These are phyloP conservation scores for Neurospora cerealis DNA, from an alignment of 495 filamentous ascomycete genomes.

Conservation along the genomic window DNA sequence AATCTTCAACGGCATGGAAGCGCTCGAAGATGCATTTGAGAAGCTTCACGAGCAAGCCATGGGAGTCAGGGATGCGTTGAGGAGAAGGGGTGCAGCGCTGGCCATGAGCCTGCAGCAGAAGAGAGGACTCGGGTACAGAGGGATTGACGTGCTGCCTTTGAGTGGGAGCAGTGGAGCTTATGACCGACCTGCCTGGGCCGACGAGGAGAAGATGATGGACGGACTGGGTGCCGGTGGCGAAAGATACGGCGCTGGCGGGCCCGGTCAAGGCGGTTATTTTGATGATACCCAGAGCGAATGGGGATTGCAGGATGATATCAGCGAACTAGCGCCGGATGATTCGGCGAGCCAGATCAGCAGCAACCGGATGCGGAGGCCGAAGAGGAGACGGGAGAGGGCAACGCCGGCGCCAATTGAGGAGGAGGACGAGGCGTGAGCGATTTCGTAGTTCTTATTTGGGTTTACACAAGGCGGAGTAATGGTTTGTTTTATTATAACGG, in stretches of 20 bases:
- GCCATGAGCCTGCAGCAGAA: conserved; percentile 68
- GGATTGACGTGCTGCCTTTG: conserved; percentile 36
- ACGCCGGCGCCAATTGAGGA: conserved; percentile 83
- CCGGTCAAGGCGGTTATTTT: conserved; percentile 33
- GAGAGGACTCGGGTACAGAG: conserved; percentile 30
- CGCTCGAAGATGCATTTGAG: conserved; percentile 91
- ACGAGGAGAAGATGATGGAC: conserved; percentile 38
- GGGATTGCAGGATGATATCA: conserved; percentile 53
- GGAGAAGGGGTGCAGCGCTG: conserved; percentile 70
- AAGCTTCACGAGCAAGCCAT: conserved; percentile 80
- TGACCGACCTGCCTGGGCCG: conserved; percentile 36
- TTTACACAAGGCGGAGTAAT: background rate
- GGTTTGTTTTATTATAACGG: background rate
- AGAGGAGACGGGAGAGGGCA: conserved; percentile 60
- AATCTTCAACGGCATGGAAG: conserved; percentile 88
- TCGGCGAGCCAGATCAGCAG: conserved; percentile 82
- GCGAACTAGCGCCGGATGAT: conserved; percentile 65
- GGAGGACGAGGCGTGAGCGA: conserved; percentile 35
- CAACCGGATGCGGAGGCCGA: conserved; percentile 57
- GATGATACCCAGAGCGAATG: conserved; percentile 50
- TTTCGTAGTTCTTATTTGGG: background rate
- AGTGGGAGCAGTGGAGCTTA: conserved; percentile 26
- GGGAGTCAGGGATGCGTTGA: conserved; percentile 63
- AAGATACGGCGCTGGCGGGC: conserved; percentile 38
- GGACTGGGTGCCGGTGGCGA: conserved; percentile 20